Conservation (phyloP, 257 asterid genomes). For the Salvia splendens region DNA sequence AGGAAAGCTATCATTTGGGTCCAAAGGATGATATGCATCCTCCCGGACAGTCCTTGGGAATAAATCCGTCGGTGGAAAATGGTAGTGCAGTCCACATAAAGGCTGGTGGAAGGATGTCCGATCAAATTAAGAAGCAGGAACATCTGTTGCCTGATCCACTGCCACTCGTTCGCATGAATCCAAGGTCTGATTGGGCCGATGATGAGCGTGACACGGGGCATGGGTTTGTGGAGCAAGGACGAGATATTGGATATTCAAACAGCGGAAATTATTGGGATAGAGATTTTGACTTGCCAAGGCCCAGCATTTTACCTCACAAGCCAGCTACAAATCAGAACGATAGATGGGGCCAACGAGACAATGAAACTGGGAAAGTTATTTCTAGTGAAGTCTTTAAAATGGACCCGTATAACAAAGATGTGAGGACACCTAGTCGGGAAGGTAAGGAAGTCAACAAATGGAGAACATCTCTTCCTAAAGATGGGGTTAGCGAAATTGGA, state of each 20-base stretch:
- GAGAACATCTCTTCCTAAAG: constrained; percentile 57
- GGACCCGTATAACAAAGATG: constrained; percentile 54
- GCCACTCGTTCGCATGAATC: constrained; percentile 76
- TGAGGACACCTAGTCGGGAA: constrained; percentile 56
- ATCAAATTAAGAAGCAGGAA: constrained; percentile 52
- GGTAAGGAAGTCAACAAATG: constrained; percentile 60
- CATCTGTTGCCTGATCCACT: constrained; percentile 67
- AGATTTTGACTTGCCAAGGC: constrained; percentile 77
- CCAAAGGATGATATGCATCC: constrained; percentile 49
- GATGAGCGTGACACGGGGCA: constrained; percentile 98
- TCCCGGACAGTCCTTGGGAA: constrained; percentile 44
- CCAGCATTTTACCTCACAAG: constrained; percentile 64
- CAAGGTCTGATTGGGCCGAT: constrained; percentile 98
- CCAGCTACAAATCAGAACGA: constrained; percentile 52
- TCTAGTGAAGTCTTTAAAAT: constrained; percentile 59
- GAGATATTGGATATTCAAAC: constrained; percentile 62
- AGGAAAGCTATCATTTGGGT: constrained; percentile 48
- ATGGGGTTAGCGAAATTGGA: constrained; percentile 43
- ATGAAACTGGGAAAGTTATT: constrained; percentile 56
- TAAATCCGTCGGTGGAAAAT: constrained; percentile 47
- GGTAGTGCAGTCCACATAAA: constrained; percentile 43
- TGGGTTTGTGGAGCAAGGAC: constrained; percentile 63
- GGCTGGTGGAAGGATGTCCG: constrained; percentile 39
- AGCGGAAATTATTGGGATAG: constrained; percentile 72
- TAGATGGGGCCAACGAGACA: constrained; percentile 60